phyloP scores from a whole-genome alignment of 352 stramenopile species.

The Phytopythium oedochilum region DNA sequence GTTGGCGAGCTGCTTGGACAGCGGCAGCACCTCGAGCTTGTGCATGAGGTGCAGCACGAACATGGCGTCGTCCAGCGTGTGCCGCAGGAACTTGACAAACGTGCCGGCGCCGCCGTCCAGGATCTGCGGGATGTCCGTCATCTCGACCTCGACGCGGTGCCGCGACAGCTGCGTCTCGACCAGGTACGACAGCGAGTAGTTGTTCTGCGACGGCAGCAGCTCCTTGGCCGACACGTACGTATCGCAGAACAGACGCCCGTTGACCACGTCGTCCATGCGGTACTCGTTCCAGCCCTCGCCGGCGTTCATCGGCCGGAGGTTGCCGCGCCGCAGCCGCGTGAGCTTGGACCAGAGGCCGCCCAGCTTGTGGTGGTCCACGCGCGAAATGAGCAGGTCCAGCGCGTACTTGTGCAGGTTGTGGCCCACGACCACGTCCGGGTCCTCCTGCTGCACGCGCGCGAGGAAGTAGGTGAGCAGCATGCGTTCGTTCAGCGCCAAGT shows the following conservation, averaged over 20 bases:
- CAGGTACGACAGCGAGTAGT: slow-evolving; percentile 96
- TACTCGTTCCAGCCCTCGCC: slow-evolving; percentile 88
- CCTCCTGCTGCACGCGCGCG: slow-evolving; percentile 92
- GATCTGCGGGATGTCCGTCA: slow-evolving; percentile 93
- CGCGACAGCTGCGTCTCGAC: slow-evolving; percentile 89
- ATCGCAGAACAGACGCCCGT: slow-evolving; percentile 96
- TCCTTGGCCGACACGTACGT: slow-evolving; percentile 98
- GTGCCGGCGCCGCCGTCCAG: slow-evolving; percentile 84
- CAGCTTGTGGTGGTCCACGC: slow-evolving; percentile 92
- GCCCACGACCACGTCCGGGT: slow-evolving; percentile 98
- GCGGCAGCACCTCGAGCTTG: slow-evolving; percentile 96
- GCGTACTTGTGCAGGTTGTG: slow-evolving; percentile 99
- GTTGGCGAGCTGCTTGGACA: slow-evolving; percentile 98
- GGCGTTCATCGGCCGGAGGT: slow-evolving; percentile 70
- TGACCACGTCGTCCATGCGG: slow-evolving; percentile 85
- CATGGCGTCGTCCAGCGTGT: slow-evolving; percentile 96
- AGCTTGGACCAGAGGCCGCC: slow-evolving; percentile 81
- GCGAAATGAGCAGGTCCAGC: slow-evolving; percentile 96
- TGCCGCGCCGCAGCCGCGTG: slow-evolving; percentile 73
- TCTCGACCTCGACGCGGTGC: slow-evolving; percentile 91
- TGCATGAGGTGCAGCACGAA: slow-evolving; percentile 97
- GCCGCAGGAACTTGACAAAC: slow-evolving; percentile 92
- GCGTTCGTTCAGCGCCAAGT: slow-evolving; percentile 78
- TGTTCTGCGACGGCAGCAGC: slow-evolving; percentile 95
- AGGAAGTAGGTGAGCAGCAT: slow-evolving; percentile 86